These are phyloP conservation scores for Entomortierella parvispora DNA, from an alignment of 192 early-diverging fungal species.

Conservation along the genomic window DNA sequence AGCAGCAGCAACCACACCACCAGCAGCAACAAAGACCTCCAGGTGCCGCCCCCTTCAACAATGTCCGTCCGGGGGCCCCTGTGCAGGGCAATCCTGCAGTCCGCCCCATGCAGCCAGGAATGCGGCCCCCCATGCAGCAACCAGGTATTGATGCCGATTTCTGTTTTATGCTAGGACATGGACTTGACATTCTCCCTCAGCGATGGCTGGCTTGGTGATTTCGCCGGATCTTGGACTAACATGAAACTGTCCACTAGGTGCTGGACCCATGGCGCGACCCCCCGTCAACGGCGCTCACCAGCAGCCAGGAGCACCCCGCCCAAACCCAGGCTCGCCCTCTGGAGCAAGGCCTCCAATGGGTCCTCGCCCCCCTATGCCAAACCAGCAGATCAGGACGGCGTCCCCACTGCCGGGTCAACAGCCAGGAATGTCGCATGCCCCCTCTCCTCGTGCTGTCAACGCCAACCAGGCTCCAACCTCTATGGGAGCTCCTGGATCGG, in stretches of 20 bases:
- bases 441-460: slow-evolving; percentile 19
- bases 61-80: slow-evolving; percentile 19
- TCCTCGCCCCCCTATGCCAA: slow-evolving; percentile 27
- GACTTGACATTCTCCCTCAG: no score
- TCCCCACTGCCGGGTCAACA: slow-evolving; percentile 32
- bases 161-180: no score
- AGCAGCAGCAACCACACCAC: slow-evolving; percentile 11
- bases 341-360: slow-evolving; percentile 31
- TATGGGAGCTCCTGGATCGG: slow-evolving; percentile 15
- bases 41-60: slow-evolving; percentile 13
- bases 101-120: slow-evolving; percentile 31
- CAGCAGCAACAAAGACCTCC: slow-evolving; percentile 16
- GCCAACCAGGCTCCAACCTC: slow-evolving; percentile 25
- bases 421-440: slow-evolving; percentile 18
- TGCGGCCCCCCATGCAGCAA: not conserved
- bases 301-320: slow-evolving; percentile 21
- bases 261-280: slow-evolving; percentile 15
- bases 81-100: slow-evolving; percentile 16
- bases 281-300: slow-evolving; percentile 24
- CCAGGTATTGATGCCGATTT: no score
- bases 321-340: slow-evolving; percentile 18
- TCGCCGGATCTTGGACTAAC: no score
- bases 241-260: not conserved
- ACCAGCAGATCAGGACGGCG: slow-evolving; percentile 37
- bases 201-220: no score